These are phyloP conservation scores for Bolboschoenoplectus hybrid DNA, from an alignment of 202 grass and related monocot species.

Conservation along the genomic window DNA sequence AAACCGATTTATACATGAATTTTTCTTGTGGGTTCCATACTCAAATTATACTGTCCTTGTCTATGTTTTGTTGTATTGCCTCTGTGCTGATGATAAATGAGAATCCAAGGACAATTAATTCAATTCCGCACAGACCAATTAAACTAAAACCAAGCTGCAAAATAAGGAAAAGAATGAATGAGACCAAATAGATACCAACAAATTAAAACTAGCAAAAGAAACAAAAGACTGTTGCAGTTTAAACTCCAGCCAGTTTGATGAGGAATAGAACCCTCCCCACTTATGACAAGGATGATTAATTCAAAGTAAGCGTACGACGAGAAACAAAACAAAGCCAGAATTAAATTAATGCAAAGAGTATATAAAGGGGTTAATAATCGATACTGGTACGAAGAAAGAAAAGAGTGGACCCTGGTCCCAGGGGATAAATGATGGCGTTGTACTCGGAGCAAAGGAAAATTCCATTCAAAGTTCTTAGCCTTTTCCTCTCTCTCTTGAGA, in stretches of 20 bases:
- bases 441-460: slow-evolving; percentile 27
- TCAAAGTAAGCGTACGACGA: neutral
- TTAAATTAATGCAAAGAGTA: neutral
- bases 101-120: neutral
- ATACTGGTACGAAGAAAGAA: neutral
- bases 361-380: neutral
- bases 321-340: neutral
- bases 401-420: neutral
- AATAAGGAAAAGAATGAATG: neutral
- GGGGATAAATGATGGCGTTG: slow-evolving; percentile 32
- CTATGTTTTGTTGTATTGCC: too few relatives aligned
- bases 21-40: too few relatives aligned
- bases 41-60: too few relatives aligned
- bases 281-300: neutral
- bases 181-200: slow-evolving; percentile 16
- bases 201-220: neutral
- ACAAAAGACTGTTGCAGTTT: neutral
- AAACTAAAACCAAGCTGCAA: neutral
- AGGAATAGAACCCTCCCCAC: neutral
- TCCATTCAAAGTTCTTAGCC: slow-evolving; percentile 23
- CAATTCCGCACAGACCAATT: neutral
- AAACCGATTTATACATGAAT: too few relatives aligned
- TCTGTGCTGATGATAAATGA: too few relatives aligned
- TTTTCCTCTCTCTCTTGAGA: slow-evolving; percentile 22
- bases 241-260: neutral